Evolutionary conservation across 1,284 basidiomycete species (phyloP).

Genomic region (Malassezia furfur): DNA sequence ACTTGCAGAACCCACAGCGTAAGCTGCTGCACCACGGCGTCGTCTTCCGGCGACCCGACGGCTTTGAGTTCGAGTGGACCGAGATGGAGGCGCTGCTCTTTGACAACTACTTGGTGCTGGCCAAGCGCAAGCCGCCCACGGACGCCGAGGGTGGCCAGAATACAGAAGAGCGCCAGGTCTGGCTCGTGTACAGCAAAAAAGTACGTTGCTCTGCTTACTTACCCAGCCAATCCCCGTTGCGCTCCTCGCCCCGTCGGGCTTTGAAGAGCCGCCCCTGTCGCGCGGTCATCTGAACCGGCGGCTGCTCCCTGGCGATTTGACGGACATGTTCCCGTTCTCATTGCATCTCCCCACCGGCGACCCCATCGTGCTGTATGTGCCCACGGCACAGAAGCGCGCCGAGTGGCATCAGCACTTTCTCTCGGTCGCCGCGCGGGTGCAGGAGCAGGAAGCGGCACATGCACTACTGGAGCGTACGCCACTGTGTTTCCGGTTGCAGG

Average conservation of each 20-base stretch:
- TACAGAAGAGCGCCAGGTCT: background rate
- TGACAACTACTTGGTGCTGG: constrained; percentile 43
- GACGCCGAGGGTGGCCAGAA: background rate
- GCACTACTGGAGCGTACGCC: background rate
- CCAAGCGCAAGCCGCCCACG: constrained; percentile 29
- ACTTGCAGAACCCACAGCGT: constrained; percentile 34
- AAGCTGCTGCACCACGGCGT: constrained; percentile 35
- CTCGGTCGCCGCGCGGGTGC: background rate
- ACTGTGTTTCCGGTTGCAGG: background rate
- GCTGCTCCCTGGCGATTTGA: constrained; percentile 30
- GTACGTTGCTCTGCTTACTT: background rate
- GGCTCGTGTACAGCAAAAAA: background rate
- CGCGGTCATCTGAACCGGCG: constrained; percentile 36
- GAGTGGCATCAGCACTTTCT: constrained; percentile 72
- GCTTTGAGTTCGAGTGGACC: constrained; percentile 45
- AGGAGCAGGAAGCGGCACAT: background rate
- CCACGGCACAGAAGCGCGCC: constrained; percentile 61
- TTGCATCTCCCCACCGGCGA: constrained; percentile 34
- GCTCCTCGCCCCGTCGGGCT: constrained; percentile 37
- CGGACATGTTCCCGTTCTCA: constrained; percentile 41
- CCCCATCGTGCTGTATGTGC: constrained; percentile 64
- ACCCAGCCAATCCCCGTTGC: constrained; percentile 36
- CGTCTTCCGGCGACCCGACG: constrained; percentile 40
- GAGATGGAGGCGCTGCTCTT: constrained; percentile 40
- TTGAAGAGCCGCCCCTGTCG: constrained; percentile 31